These are phyloP conservation scores for Trichoderma gamsii DNA, from an alignment of 495 filamentous ascomycete genomes.

Conservation along the genomic window DNA sequence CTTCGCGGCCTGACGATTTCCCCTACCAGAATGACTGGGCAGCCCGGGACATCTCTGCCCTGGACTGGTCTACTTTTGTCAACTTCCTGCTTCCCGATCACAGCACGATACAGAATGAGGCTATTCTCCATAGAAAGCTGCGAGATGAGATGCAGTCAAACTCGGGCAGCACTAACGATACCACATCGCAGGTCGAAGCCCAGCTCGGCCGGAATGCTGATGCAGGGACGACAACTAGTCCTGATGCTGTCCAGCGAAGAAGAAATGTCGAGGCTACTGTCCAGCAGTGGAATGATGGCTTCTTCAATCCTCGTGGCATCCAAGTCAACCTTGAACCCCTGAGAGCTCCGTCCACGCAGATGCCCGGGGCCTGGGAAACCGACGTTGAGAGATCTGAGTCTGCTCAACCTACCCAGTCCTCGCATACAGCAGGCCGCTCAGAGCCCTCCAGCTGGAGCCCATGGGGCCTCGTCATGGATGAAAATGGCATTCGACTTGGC, in stretches of 20 bases:
- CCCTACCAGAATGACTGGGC: constrained; percentile 29
- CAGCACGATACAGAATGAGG: constrained; percentile 27
- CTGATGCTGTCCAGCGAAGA: background rate
- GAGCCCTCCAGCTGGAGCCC: background rate
- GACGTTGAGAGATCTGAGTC: background rate
- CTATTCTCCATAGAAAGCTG: constrained; percentile 33
- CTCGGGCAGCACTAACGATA: constrained; percentile 17
- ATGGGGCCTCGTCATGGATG: constrained; percentile 26
- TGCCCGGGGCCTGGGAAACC: constrained; percentile 9
- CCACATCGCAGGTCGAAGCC: constrained; percentile 21
- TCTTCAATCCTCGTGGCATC: constrained; percentile 40
- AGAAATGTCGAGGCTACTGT: constrained; percentile 30
- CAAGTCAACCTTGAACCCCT: background rate
- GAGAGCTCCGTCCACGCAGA: background rate
- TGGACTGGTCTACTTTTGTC: constrained; percentile 48
- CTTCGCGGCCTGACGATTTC: constrained; percentile 26
- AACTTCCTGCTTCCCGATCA: constrained; percentile 38
- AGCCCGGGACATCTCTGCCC: constrained; percentile 31
- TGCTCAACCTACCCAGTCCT: background rate
- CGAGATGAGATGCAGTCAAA: constrained; percentile 22
- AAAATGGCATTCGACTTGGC: constrained; percentile 35
- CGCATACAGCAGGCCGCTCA: background rate
- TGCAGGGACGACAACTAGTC: background rate
- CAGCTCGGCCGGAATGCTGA: constrained; percentile 29
- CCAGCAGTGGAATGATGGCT: constrained; percentile 47